Base-by-base conservation (phyloP, 2,329 filamentous ascomycete genomes). In the Cadophora luteo-olivacea region DNA sequence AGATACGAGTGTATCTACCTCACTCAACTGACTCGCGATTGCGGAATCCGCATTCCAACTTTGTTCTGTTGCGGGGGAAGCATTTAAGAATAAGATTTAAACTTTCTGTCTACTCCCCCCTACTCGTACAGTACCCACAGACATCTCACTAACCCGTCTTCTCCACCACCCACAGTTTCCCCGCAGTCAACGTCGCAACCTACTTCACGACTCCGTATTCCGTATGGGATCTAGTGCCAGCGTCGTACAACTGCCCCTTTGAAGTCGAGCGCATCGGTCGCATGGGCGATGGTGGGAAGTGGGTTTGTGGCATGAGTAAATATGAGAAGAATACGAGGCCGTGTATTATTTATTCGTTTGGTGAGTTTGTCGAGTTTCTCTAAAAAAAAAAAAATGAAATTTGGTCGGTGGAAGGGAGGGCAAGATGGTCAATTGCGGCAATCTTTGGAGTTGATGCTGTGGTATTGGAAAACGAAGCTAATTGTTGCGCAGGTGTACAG, bases 231-330 rank as follows among this genome's bases (percentile, higher is more conserved):
- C 77, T 81, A 60, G 72, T 77, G 5, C 79, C 78, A 4, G 77
- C 80, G 3, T 76, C 77, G 11, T 81, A 78, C 71, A 77, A 75
- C 68, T 82, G 80, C 69, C 80, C 80, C 4, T 76, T 78, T 64
- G 79, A 81, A 51, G 74, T 81, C 36, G 78, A 81, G 68, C 74
- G 80, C 3, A 74, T 81, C 45, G 80, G 80, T 6, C 70, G 74
- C 9, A 75, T 80, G 62, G 80, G 80, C 52, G 79, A 81, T 67
- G 79, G 80, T 32, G 80, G 80, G 45, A 82, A 81, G 67, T 80
- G 79, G 77, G 76, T 81, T 11, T 82, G 80, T 72, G 80, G 80
- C 55, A 79, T 81, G 76, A 77, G 75, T 25, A 70, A 72, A 60
- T 79, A 79, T 64, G 77, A 78, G 72, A 72, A 75, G 64, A 71